Base-by-base conservation (phyloP, 2,329 filamentous ascomycete genomes). In the Beauveria caledonica region DNA sequence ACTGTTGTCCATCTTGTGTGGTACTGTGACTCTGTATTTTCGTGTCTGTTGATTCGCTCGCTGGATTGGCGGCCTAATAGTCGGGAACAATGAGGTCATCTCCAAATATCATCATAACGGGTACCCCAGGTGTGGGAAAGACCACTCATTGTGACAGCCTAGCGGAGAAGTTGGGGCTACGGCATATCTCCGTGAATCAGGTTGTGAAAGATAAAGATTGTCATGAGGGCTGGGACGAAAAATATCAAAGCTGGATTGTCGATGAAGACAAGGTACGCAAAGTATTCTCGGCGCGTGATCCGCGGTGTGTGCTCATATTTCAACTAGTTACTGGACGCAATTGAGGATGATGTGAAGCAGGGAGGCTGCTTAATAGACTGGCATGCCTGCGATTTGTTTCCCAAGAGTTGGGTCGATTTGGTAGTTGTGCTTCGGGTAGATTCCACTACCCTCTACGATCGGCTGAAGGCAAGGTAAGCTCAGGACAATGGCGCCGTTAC, bases 311-410 rank as follows among this genome's bases (percentile, higher is more conserved):
- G 45, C 56, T 21, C 25, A 48, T 49, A 40, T 17, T 52, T 23
- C 44, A 51, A 17, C 39, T 67, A 92, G 86, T 77, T 99, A 36
- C 81, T 99, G 23, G 94, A 99, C 71, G 85, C 89, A 52, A 88
- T 99, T 61, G 94, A 97, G 76, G 83, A 89, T 60, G 87, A 94
- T 63, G 82, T 90, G 44, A 82, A 86, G 64, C 76, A 82, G 21
- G 93, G 93, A 61, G 94, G 94, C 21, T 90, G 86, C 73, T 86
- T 99, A 67, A 89, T 99, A 69, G 94, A 99, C 77, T 99, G 94
- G 93, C 94, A 99, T 75, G 93, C 92, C 2, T 97, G 93, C 77
- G 94, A 97, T 69, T 77, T 97, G 23, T 97, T 97, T 70, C 94
- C 94, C 2, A 86, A 89, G 71, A 88, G 88, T 69, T 95, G 92